Conservation (phyloP, 1,139 yeast genomes). For the Suhomyces chickasaworum region DNA sequence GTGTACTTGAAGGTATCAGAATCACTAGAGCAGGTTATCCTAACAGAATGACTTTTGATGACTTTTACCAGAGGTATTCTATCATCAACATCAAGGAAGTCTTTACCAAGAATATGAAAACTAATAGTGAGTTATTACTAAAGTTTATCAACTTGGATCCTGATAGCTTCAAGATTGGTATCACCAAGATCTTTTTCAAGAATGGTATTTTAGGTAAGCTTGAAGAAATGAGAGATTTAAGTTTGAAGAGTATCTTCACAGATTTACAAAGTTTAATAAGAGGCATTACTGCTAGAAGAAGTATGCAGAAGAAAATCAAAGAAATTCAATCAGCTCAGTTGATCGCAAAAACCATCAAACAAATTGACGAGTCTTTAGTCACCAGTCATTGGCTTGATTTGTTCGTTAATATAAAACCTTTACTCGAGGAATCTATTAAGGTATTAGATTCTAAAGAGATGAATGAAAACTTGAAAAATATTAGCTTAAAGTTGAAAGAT, state of each 20-base stretch:
- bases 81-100: slow-evolving; percentile 54
- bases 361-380: slow-evolving; percentile 50
- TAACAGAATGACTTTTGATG: slow-evolving; percentile 81
- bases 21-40: slow-evolving; percentile 98
- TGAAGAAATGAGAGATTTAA: slow-evolving; percentile 74
- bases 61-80: slow-evolving; percentile 74
- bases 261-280: slow-evolving; percentile 68
- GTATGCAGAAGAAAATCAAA: slow-evolving; percentile 52
- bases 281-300: slow-evolving; percentile 62
- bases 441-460: slow-evolving; percentile 57
- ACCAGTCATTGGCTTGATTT: slow-evolving; percentile 82
- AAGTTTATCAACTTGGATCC: slow-evolving; percentile 62
- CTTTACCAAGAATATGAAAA: slow-evolving; percentile 54
- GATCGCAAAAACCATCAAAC: slow-evolving; percentile 61
- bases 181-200: slow-evolving; percentile 87
- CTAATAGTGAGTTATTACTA: slow-evolving; percentile 70
- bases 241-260: slow-evolving; percentile 58
- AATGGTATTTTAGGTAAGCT: slow-evolving; percentile 91
- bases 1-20: slow-evolving; percentile 96
- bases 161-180: slow-evolving; percentile 72
- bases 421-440: slow-evolving; percentile 66
- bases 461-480: slow-evolving; percentile 49
- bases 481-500: slow-evolving; percentile 42
- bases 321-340: slow-evolving; percentile 73
- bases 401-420: slow-evolving; percentile 72